Evolutionary conservation across 2,329 filamentous ascomycete genomes (phyloP).

Genomic region (Aphanocladium album): DNA sequence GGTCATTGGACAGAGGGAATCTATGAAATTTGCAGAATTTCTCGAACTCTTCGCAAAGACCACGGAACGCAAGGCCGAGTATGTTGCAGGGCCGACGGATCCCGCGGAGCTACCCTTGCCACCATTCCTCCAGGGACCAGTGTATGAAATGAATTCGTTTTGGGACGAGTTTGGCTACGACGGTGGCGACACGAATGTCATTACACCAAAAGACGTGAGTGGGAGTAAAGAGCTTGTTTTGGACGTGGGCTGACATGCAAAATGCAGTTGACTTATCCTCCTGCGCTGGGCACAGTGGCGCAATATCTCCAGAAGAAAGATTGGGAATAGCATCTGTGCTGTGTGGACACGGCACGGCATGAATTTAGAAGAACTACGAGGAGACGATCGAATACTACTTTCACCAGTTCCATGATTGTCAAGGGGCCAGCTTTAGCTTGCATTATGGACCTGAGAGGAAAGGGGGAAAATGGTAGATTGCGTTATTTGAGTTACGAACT

Average conservation of each 20-base stretch:
- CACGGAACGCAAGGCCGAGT: constrained; percentile 14
- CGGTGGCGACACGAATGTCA: constrained; percentile 14
- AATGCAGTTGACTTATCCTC: neutral
- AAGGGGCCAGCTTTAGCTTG: no score
- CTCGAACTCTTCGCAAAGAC: constrained; percentile 16
- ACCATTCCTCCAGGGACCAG: constrained; percentile 4
- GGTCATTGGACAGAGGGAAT: constrained; percentile 21
- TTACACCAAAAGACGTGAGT: constrained; percentile 16
- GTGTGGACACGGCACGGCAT: neutral
- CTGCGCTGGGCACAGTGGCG: neutral
- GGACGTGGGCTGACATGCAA: neutral
- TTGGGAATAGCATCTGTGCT: neutral
- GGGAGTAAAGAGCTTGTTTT: neutral
- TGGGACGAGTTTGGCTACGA: constrained; percentile 18
- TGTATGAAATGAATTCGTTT: constrained; percentile 12
- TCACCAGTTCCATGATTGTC: no score
- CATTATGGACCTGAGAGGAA: no score
- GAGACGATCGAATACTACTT: no score
- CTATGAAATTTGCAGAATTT: constrained; percentile 18
- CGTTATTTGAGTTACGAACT: no score
- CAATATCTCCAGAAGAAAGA: neutral
- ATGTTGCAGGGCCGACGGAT: constrained; percentile 4
- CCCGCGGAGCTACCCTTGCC: neutral
- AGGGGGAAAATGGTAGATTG: no score
- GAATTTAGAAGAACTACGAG: no score